phyloP scores from a whole-genome alignment of 768 basidiomycete species.

The Lactarius indigo region DNA sequence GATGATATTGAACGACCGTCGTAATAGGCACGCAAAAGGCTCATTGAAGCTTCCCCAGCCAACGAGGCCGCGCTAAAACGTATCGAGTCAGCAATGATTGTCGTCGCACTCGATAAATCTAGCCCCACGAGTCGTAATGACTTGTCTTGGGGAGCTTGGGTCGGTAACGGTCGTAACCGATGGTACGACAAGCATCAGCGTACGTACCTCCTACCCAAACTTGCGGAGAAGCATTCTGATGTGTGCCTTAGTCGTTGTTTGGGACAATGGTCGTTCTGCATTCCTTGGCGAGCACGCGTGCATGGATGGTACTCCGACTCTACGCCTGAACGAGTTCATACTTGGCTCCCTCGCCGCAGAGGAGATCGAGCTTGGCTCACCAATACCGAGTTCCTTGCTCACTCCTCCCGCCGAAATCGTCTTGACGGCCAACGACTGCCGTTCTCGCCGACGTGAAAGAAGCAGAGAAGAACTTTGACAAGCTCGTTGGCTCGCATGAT shows the following conservation, averaged over 20 bases:
- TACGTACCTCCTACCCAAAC: slow-evolving; percentile 37
- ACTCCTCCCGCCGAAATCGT: slow-evolving; percentile 58
- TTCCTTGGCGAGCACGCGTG: slow-evolving; percentile 89
- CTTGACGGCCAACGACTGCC: slow-evolving; percentile 61
- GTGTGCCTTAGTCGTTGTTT: slow-evolving; percentile 71
- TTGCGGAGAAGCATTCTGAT: background rate
- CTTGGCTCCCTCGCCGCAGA: slow-evolving; percentile 68
- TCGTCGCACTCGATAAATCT: slow-evolving; percentile 82
- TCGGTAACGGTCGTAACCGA: slow-evolving; percentile 84
- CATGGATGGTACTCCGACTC: slow-evolving; percentile 93
- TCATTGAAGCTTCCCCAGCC: slow-evolving; percentile 57
- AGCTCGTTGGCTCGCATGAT: slow-evolving; percentile 74
- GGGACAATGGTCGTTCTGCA: slow-evolving; percentile 90
- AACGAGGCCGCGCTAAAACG: slow-evolving; percentile 69
- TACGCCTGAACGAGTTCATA: slow-evolving; percentile 93
- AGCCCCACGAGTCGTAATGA: slow-evolving; percentile 79
- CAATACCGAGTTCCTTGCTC: background rate
- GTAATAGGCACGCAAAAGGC: slow-evolving; percentile 49
- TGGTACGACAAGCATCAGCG: slow-evolving; percentile 98
- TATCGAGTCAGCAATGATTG: slow-evolving; percentile 87
- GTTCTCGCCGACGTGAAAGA: slow-evolving; percentile 49
- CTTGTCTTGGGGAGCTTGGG: slow-evolving; percentile 80
- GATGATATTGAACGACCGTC: background rate
- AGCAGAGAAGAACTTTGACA: slow-evolving; percentile 68
- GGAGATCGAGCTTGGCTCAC: slow-evolving; percentile 73